phyloP scores from a whole-genome alignment of 2,329 filamentous ascomycete genomes.

The Ustilaginoidea virens region DNA sequence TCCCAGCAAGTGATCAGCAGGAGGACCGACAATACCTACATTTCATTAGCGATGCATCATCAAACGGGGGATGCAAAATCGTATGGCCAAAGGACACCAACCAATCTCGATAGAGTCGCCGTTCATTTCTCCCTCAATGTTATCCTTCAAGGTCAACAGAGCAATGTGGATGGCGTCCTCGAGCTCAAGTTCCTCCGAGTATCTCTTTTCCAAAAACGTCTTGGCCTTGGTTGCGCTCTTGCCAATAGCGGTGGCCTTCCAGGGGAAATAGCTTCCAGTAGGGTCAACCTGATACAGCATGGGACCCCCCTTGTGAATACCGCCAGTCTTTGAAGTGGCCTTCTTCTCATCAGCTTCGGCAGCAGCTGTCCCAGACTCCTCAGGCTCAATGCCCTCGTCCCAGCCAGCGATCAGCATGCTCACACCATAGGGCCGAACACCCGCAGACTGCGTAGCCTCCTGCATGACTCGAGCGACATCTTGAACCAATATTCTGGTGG shows the following conservation, averaged over 20 bases:
- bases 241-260: constrained; percentile 98
- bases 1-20: constrained; percentile 82
- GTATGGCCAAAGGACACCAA: constrained; percentile 24
- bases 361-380: constrained; percentile 46
- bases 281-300: constrained; percentile 98
- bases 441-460: constrained; percentile 94
- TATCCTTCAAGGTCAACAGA: constrained; percentile 92
- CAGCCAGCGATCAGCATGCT: constrained; percentile 90
- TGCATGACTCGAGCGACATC: constrained; percentile 97
- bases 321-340: constrained; percentile 74
- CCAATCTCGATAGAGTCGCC: constrained; percentile 97
- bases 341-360: constrained; percentile 57
- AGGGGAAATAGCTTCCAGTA: constrained; percentile 97
- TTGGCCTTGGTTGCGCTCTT: constrained; percentile 98
- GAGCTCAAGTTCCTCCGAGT: constrained; percentile 90
- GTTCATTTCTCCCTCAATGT: constrained; percentile 98
- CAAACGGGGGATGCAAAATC: too few relatives aligned
- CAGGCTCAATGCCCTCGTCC: constrained; percentile 91
- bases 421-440: constrained; percentile 93
- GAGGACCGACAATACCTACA: constrained; percentile 82
- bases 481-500: constrained; percentile 96
- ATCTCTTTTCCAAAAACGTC: constrained; percentile 98
- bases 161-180: constrained; percentile 99
- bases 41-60: constrained; percentile 11
- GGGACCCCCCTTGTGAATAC: constrained; percentile 86